These are phyloP conservation scores for Salvia miltiorrhiza DNA, from an alignment of 257 asterid genomes.

Conservation along the genomic window DNA sequence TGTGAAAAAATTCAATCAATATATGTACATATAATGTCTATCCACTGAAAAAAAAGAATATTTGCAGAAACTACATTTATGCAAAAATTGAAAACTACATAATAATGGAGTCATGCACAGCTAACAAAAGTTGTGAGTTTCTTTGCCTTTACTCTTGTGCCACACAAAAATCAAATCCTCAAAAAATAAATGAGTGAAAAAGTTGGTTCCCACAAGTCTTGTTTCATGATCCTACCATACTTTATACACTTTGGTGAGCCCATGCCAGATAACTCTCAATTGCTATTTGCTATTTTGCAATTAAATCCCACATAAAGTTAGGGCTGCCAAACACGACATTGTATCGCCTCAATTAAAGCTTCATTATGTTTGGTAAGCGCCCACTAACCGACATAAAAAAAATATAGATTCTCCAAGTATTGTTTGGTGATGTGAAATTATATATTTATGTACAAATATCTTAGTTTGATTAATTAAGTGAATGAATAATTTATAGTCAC, in stretches of 20 bases:
- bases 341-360: background rate
- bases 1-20: background rate
- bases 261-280: conserved; percentile 45
- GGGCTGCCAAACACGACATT: conserved; percentile 31
- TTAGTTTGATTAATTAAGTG: background rate
- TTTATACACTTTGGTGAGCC: conserved; percentile 47
- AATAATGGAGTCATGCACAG: conserved; percentile 28
- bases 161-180: conserved; percentile 39
- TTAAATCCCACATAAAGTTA: conserved; percentile 18
- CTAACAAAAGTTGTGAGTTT: conserved; percentile 32
- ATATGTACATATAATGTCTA: background rate
- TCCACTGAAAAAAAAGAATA: background rate
- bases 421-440: background rate
- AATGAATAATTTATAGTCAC: background rate
- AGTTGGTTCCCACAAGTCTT: conserved; percentile 66
- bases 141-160: conserved; percentile 58
- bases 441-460: background rate
- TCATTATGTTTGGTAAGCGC: conserved; percentile 10
- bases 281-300: conserved; percentile 24
- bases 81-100: background rate
- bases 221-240: conserved; percentile 75
- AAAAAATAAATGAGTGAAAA: conserved; percentile 28
- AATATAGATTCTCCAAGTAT: conserved; percentile 5
- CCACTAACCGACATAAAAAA: conserved; percentile 10
- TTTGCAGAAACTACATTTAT: background rate